These are phyloP conservation scores for Talaromyces stipitatus DNA, from an alignment of 495 filamentous ascomycete species.

Conservation along the genomic window DNA sequence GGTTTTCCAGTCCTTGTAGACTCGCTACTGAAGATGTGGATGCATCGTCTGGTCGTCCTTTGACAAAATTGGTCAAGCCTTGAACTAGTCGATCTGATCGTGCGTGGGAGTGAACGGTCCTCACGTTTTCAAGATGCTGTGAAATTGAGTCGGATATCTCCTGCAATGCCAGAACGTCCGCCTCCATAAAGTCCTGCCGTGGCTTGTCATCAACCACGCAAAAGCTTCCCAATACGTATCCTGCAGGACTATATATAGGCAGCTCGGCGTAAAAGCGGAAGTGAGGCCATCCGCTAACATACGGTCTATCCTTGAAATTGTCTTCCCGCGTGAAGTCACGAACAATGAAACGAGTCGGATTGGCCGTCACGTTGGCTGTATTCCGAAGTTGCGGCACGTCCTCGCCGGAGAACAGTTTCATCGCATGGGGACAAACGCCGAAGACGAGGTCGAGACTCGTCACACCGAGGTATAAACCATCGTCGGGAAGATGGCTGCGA, in stretches of 20 bases:
- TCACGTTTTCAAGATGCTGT: constrained; percentile 17
- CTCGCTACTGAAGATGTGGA: not conserved
- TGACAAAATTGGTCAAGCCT: constrained; percentile 24
- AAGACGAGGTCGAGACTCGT: not conserved
- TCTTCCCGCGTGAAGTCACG: not conserved
- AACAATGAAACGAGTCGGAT: not conserved
- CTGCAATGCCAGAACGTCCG: not conserved
- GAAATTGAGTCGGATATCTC: not conserved
- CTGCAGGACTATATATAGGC: not conserved
- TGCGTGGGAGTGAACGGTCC: constrained; percentile 19
- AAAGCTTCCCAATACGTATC: not conserved
- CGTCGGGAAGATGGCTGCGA: not conserved
- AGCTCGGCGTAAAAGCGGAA: not conserved
- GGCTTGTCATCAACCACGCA: not conserved
- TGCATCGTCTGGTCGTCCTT: constrained; percentile 14
- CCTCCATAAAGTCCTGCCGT: not conserved
- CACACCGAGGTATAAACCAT: not conserved
- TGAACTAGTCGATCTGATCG: constrained; percentile 23
- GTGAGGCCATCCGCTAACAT: not conserved
- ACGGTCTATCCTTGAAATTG: not conserved
- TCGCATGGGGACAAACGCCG: not conserved
- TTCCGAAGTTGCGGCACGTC: not conserved
- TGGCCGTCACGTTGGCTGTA: not conserved
- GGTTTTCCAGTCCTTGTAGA: not conserved
- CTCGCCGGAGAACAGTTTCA: not conserved